Conservation (phyloP, 2,329 filamentous ascomycete species). For the Colletotrichum musicola region DNA sequence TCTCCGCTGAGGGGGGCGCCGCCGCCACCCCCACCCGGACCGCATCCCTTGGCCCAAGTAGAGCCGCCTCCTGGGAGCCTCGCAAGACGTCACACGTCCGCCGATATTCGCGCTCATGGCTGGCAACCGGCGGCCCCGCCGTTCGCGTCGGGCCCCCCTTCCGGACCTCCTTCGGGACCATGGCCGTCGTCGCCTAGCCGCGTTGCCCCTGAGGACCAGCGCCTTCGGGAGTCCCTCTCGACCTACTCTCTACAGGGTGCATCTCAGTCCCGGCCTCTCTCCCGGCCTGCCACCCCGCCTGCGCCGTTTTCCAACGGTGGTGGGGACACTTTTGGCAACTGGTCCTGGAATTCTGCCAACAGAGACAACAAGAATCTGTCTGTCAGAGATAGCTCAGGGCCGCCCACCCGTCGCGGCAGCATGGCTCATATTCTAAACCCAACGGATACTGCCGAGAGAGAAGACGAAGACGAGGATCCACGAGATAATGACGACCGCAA, state of each 20-base stretch:
- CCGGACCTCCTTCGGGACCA: slow-evolving; percentile 64
- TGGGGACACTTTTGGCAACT: slow-evolving; percentile 63
- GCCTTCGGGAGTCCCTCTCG: slow-evolving; percentile 68
- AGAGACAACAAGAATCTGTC: slow-evolving; percentile 64
- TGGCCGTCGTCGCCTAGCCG: slow-evolving; percentile 70
- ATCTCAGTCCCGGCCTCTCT: slow-evolving; percentile 58
- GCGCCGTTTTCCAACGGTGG: slow-evolving; percentile 63
- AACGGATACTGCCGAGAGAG: slow-evolving; percentile 66
- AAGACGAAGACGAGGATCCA: slow-evolving; percentile 68
- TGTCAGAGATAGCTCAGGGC: slow-evolving; percentile 67
- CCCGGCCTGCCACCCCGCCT: slow-evolving; percentile 67
- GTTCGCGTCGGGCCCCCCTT: slow-evolving; percentile 63
- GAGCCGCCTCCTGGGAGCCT: slow-evolving; percentile 77
- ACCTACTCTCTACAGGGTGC: slow-evolving; percentile 64
- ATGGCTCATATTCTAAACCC: slow-evolving; percentile 75
- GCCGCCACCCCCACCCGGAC: slow-evolving; percentile 72
- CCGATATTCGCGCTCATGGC: slow-evolving; percentile 91
- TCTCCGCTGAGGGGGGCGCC: slow-evolving; percentile 77
- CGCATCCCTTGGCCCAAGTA: slow-evolving; percentile 74
- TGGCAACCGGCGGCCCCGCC: slow-evolving; percentile 70
- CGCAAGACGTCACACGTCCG: slow-evolving; percentile 89
- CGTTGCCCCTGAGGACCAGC: slow-evolving; percentile 63
- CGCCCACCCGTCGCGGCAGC: slow-evolving; percentile 69
- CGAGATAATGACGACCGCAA: slow-evolving; percentile 72
- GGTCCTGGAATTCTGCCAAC: slow-evolving; percentile 68